Evolutionary conservation across 345 rosid species (phyloP).

Genomic region (Kernera saxatilis): DNA sequence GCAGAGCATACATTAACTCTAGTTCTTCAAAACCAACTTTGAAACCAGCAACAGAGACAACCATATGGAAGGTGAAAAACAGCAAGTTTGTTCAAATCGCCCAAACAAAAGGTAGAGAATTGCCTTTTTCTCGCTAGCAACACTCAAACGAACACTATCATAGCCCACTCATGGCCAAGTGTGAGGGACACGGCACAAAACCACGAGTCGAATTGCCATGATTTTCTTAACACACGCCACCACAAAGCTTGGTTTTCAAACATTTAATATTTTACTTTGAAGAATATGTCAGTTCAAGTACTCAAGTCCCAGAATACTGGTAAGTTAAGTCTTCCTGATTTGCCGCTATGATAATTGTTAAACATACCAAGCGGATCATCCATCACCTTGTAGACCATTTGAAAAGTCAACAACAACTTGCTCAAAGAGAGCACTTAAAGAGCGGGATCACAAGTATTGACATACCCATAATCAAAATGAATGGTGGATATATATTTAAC

Average conservation of each 20-base stretch:
- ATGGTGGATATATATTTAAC: neutral
- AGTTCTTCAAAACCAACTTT: too few relatives aligned
- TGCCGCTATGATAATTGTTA: neutral
- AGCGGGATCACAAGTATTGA: constrained; percentile 23
- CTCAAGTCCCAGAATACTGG: neutral
- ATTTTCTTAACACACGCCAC: too few relatives aligned
- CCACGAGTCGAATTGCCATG: too few relatives aligned
- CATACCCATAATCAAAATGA: neutral
- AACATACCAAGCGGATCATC: neutral
- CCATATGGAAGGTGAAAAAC: neutral
- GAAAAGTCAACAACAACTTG: constrained; percentile 59
- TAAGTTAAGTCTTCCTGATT: neutral
- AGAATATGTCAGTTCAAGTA: too few relatives aligned
- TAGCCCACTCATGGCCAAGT: neutral
- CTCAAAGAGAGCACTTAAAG: constrained; percentile 50
- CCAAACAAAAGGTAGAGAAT: too few relatives aligned
- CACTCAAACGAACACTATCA: too few relatives aligned
- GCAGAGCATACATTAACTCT: too few relatives aligned
- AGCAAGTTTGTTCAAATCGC: neutral
- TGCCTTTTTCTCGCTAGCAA: too few relatives aligned
- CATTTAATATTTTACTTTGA: too few relatives aligned
- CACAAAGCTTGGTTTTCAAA: too few relatives aligned
- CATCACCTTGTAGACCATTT: neutral
- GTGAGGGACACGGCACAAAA: too few relatives aligned
- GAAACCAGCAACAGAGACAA: neutral